phyloP scores from a whole-genome alignment of 495 filamentous ascomycete species.

The Wilcoxina mikolae region DNA sequence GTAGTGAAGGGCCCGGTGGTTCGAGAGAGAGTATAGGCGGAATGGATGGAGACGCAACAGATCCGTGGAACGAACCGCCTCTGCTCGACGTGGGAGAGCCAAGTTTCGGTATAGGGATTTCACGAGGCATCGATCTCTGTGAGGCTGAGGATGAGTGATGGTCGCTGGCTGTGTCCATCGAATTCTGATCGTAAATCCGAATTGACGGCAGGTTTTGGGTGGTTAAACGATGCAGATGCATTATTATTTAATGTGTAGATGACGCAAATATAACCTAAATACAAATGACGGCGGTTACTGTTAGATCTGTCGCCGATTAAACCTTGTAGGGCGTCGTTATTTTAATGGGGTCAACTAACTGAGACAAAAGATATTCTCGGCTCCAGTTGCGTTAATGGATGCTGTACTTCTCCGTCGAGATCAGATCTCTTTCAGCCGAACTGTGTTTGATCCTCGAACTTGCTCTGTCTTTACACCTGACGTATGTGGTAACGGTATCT shows the following conservation, averaged over 20 bases:
- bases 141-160: constrained; percentile 16
- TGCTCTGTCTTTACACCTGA: neutral
- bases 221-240: constrained; percentile 26
- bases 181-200: constrained; percentile 24
- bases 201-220: constrained; percentile 27
- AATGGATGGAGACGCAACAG: constrained; percentile 6
- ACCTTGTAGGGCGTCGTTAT: constrained; percentile 3
- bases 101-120: constrained; percentile 25
- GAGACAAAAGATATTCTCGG: constrained; percentile 1
- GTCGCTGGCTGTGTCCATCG: constrained; percentile 21
- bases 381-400: neutral
- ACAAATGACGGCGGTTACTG: constrained; percentile 1
- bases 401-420: neutral
- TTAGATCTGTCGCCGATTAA: neutral
- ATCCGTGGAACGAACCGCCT: constrained; percentile 19
- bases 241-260: constrained; percentile 10
- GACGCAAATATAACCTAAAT: constrained; percentile 1
- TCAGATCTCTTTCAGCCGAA: too few relatives aligned
- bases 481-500: constrained; percentile 16
- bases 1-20: constrained; percentile 7
- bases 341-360: constrained; percentile 3
- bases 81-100: constrained; percentile 23
- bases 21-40: constrained; percentile 26
- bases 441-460: too few relatives aligned
- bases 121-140: constrained; percentile 27